Percentiles rank a stretch among this genome's conserved stretches.
These are phyloP conservation scores for Pseudogymnoascus sp. DNA, from an alignment of 2,329 filamentous ascomycete genomes.

Conservation along the genomic window DNA sequence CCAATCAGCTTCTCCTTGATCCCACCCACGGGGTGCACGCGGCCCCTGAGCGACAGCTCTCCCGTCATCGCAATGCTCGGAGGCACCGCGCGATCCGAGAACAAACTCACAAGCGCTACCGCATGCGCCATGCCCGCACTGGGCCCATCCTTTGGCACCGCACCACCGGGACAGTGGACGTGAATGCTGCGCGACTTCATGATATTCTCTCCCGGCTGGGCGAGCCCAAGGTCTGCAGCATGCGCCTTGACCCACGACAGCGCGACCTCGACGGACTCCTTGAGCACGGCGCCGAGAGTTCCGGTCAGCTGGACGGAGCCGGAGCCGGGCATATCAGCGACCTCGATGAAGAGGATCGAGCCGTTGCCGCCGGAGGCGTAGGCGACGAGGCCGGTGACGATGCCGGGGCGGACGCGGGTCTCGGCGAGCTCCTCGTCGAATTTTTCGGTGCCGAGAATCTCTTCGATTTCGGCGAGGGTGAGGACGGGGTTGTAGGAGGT, in stretches of 20 bases:
- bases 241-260: slow-evolving; percentile 96
- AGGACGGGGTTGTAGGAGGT: slow-evolving; percentile 68
- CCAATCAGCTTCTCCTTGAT: slow-evolving; percentile 99
- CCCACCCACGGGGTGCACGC: slow-evolving; percentile 88
- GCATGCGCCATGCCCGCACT: slow-evolving; percentile 90
- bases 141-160: slow-evolving; percentile 87
- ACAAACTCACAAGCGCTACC: slow-evolving; percentile 83
- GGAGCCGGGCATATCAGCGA: slow-evolving; percentile 90
- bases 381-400: slow-evolving; percentile 92
- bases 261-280: slow-evolving; percentile 94
- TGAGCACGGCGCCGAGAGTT: slow-evolving; percentile 91
- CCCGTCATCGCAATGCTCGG: slow-evolving; percentile 93
- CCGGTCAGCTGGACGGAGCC: slow-evolving; percentile 92
- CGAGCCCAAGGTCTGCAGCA: slow-evolving; percentile 81
- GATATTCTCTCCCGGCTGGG: slow-evolving; percentile 75
- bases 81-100: slow-evolving; percentile 77
- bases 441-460: slow-evolving; percentile 84
- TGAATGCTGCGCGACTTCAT: slow-evolving; percentile 94
- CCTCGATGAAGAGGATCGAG: slow-evolving; percentile 95
- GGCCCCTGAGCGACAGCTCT: slow-evolving; percentile 72
- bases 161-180: slow-evolving; percentile 90
- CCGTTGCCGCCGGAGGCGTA: slow-evolving; percentile 90
- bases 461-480: slow-evolving; percentile 72
- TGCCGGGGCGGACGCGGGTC: slow-evolving; percentile 72
- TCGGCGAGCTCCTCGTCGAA: slow-evolving; percentile 96